These are phyloP conservation scores for Raffaelea ambrosiae DNA, from an alignment of 2,329 filamentous ascomycete species.

Conservation along the genomic window DNA sequence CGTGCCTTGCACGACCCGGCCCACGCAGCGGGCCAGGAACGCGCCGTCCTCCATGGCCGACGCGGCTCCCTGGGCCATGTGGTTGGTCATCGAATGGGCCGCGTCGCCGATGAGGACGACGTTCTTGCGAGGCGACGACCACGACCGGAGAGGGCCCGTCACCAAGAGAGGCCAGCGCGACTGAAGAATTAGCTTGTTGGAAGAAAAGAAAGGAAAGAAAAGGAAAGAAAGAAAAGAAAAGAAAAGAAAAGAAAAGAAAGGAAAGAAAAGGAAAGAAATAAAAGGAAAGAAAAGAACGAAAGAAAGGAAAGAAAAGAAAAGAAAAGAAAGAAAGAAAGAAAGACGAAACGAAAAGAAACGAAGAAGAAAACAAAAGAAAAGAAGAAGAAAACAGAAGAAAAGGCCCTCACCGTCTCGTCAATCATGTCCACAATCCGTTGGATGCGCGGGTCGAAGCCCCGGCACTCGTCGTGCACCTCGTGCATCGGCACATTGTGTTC, in stretches of 20 bases:
- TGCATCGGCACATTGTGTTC: conserved; percentile 29
- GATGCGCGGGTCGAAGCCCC: conserved; percentile 34
- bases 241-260: too few relatives aligned
- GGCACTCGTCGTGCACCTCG: conserved; percentile 31
- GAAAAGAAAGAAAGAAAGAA: too few relatives aligned
- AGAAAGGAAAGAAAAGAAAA: too few relatives aligned
- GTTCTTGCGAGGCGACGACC: conserved; percentile 16
- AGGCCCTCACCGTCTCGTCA: conserved; percentile 16
- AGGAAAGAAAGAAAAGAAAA: too few relatives aligned
- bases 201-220: neutral
- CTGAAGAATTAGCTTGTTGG: neutral
- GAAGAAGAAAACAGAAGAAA: too few relatives aligned
- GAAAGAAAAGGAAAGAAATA: too few relatives aligned
- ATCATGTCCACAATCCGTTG: conserved; percentile 31
- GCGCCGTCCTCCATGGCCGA: conserved; percentile 32
- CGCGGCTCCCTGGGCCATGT: conserved; percentile 35
- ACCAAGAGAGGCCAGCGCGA: conserved; percentile 33
- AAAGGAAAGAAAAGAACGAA: neutral
- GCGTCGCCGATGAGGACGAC: conserved; percentile 35
- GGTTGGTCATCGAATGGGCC: conserved; percentile 29
- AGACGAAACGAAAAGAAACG: too few relatives aligned
- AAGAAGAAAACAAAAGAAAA: too few relatives aligned
- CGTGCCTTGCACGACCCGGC: conserved; percentile 22
- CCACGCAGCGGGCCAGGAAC: conserved; percentile 22
- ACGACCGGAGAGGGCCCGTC: conserved; percentile 25